Conservation (phyloP, 257 asterid genomes). For the Nicotiana benthamiana region DNA sequence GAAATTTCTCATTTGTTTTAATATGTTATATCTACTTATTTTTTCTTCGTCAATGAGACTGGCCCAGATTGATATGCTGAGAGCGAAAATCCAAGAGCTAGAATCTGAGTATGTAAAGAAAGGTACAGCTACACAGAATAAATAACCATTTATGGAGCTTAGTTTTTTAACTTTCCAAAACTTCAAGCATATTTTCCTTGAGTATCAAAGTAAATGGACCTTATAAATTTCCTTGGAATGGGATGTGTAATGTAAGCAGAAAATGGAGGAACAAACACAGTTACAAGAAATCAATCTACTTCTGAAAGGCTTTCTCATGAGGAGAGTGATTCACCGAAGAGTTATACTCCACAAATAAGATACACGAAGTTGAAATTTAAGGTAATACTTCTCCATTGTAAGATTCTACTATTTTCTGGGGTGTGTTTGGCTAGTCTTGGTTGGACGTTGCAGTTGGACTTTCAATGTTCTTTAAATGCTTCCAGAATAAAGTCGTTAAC, state of each 20-base stretch:
- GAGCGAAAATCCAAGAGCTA: conserved; percentile 44
- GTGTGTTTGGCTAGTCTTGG: background rate
- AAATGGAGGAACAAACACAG: conserved; percentile 23
- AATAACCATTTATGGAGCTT: background rate
- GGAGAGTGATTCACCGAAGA: conserved; percentile 38
- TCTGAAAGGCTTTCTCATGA: conserved; percentile 27
- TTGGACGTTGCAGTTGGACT: background rate
- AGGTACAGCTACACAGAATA: conserved; percentile 31
- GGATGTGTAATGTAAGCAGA: conserved; percentile 28
- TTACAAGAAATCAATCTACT: conserved; percentile 24
- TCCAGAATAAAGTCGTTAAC: background rate
- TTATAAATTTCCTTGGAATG: background rate
- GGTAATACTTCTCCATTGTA: conserved; percentile 34
- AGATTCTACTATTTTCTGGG: background rate
- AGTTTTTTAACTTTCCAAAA: conserved; percentile 14
- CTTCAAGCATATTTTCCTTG: background rate
- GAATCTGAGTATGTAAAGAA: conserved; percentile 33
- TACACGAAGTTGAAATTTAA: conserved; percentile 78
- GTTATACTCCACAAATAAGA: conserved; percentile 65
- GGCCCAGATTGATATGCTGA: conserved; percentile 58
- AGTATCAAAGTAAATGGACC: conserved; percentile 1
- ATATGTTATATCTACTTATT: conserved; percentile 16
- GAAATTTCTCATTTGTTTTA: conserved; percentile 3
- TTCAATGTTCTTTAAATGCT: background rate
- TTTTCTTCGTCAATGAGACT: conserved; percentile 9